A percentile compares a stretch with the other conserved stretches of the same genome.
Evolutionary conservation across 1,284 basidiomycete genomes (phyloP).

Genomic region (Rhodotorula sp.): DNA sequence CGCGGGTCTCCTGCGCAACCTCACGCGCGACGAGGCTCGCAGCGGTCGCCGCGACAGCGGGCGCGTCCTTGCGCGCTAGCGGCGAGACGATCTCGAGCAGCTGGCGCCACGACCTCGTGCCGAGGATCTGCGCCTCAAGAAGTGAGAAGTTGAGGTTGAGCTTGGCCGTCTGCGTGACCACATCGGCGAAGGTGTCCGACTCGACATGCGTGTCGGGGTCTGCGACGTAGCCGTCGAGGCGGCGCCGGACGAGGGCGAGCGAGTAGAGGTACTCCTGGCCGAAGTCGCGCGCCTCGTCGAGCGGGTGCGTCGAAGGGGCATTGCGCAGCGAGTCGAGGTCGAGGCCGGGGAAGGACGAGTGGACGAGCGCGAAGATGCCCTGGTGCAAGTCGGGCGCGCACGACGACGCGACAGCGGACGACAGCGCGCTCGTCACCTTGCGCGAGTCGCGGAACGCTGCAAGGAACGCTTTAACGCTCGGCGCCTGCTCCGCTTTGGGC

Average conservation of each 20-base stretch:
- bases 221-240: constrained; percentile 52
- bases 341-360: constrained; percentile 49
- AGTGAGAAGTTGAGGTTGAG: constrained; percentile 84
- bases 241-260: constrained; percentile 44
- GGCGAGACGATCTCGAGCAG: constrained; percentile 67
- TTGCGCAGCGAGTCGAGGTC: constrained; percentile 57
- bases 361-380: constrained; percentile 49
- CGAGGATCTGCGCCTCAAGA: constrained; percentile 70
- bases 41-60: constrained; percentile 53
- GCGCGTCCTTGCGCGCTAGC: constrained; percentile 62
- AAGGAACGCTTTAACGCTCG: constrained; percentile 55
- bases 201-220: constrained; percentile 24
- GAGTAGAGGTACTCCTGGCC: constrained; percentile 76
- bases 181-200: constrained; percentile 42
- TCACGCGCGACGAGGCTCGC: constrained; percentile 64
- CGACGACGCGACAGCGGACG: constrained; percentile 64
- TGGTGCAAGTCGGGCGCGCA: constrained; percentile 72
- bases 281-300: constrained; percentile 67
- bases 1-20: constrained; percentile 68
- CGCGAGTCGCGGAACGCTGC: constrained; percentile 62
- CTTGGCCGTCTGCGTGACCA: constrained; percentile 55
- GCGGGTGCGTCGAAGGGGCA: constrained; percentile 56
- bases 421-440: constrained; percentile 60
- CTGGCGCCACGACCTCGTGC: constrained; percentile 76
- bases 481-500: constrained; percentile 60